Conservation (phyloP, 2,329 filamentous ascomycete genomes). For the Aureobasidium mangrovei region DNA sequence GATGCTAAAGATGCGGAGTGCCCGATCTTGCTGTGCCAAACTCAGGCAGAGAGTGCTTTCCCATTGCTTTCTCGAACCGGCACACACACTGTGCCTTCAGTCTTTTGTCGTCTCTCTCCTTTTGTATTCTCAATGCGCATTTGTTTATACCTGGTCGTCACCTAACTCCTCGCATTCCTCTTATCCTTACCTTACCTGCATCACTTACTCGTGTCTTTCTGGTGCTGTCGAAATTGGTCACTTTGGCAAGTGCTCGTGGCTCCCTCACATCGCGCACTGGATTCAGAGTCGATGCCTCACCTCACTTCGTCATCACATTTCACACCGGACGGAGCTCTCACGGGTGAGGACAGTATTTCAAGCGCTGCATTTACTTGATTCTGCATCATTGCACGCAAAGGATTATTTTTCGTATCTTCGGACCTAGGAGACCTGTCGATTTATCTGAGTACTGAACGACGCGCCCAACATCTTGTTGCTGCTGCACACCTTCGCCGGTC, state of each 20-base stretch:
- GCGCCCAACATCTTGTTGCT: no score
- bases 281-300: background rate
- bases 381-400: no score
- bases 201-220: no score
- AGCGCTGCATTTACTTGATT: no score
- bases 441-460: no score
- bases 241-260: background rate
- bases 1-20: no score
- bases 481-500: no score
- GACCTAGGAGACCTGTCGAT: no score
- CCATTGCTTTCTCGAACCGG: background rate
- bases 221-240: background rate
- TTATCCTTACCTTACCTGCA: background rate
- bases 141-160: background rate
- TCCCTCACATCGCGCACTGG: background rate
- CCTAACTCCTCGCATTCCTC: background rate
- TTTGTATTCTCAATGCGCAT: background rate
- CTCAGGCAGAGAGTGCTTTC: background rate
- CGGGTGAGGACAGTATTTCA: no score
- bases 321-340: no score
- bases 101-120: background rate
- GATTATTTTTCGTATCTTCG: no score
- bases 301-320: no score
- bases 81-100: background rate
- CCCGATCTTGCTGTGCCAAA: background rate